A percentile compares a stretch with the other conserved stretches of the same genome.
Evolutionary conservation across 164 flowering plant genomes (phyloP).

Genomic region (Vitis riparia): DNA sequence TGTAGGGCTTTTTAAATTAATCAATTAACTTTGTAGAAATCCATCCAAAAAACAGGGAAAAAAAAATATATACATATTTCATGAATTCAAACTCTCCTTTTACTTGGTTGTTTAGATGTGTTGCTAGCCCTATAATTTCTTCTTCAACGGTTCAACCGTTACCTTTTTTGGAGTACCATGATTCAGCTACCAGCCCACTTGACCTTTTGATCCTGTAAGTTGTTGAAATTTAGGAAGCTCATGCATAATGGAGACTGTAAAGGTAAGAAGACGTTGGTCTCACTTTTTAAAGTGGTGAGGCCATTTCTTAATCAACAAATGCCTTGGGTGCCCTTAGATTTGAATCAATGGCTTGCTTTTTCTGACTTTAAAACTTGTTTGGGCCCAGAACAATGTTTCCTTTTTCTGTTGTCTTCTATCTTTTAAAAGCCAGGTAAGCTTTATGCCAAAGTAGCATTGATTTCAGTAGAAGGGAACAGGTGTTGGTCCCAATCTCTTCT

Average conservation of each 20-base stretch:
- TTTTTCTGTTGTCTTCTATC: constrained; percentile 18
- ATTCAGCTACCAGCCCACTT: constrained; percentile 17
- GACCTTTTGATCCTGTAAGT: constrained; percentile 3
- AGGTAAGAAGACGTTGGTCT: constrained; percentile 13
- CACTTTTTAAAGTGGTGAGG: constrained; percentile 9
- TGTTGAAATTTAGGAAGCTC: constrained; percentile 32
- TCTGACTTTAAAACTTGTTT: constrained; percentile 3
- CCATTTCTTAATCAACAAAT: constrained; percentile 5
- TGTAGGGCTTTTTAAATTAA: constrained; percentile 17
- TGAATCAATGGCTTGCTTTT: constrained; percentile 9
- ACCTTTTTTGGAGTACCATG: constrained; percentile 2
- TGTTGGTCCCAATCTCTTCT: constrained; percentile 18
- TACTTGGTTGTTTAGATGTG: constrained; percentile 2
- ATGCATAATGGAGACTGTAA: constrained; percentile 13
- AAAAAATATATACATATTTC: not conserved
- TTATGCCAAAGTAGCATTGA: constrained; percentile 18
- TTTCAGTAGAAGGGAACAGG: constrained; percentile 20
- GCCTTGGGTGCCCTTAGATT: constrained; percentile 12
- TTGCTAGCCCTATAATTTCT: constrained; percentile 3
- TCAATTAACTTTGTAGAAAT: constrained; percentile 26
- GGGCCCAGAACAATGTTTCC: constrained; percentile 18
- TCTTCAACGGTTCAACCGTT: constrained; percentile 4
- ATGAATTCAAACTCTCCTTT: constrained; percentile 7
- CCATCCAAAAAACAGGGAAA: constrained; percentile 7
- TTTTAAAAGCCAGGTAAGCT: constrained; percentile 17